Percentiles rank a stretch among this genome's conserved stretches.
phyloP scores from a whole-genome alignment of 2,329 filamentous ascomycete species.

The Samsoniella hepiali region DNA sequence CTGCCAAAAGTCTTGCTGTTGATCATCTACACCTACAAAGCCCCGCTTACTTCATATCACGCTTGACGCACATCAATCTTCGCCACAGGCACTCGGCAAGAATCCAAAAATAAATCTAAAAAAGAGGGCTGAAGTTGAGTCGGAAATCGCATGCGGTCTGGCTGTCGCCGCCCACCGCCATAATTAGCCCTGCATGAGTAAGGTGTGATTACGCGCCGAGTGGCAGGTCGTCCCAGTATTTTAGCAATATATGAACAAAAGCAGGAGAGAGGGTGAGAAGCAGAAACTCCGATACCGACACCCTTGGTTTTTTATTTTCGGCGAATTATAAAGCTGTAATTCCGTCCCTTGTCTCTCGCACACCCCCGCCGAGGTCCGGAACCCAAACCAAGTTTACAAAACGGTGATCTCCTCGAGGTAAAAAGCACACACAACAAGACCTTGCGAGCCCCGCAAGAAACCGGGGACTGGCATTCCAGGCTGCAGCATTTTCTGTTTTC shows the following conservation, averaged over 20 bases:
- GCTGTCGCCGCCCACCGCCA: not conserved
- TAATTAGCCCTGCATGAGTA: not conserved
- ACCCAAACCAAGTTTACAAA: no score
- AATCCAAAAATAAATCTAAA: not conserved
- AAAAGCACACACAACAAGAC: no score
- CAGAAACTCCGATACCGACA: not conserved
- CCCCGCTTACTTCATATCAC: not conserved
- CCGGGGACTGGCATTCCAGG: not conserved
- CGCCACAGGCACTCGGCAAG: not conserved
- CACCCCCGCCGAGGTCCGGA: no score
- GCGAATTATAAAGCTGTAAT: not conserved
- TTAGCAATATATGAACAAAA: no score
- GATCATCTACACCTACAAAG: not conserved
- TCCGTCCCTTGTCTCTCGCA: no score
- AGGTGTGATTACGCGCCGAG: not conserved
- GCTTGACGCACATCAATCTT: not conserved
- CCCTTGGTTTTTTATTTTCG: not conserved
- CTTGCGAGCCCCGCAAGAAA: conserved; percentile 3
- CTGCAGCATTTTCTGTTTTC: conserved; percentile 11
- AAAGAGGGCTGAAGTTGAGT: not conserved
- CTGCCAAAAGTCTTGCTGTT: not conserved
- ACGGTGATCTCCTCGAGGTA: no score
- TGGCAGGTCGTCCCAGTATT: not conserved
- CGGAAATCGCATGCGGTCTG: not conserved
- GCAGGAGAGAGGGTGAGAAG: not conserved